phyloP scores from a whole-genome alignment of 164 flowering plant species.

The Euptelea pleiosperma region DNA sequence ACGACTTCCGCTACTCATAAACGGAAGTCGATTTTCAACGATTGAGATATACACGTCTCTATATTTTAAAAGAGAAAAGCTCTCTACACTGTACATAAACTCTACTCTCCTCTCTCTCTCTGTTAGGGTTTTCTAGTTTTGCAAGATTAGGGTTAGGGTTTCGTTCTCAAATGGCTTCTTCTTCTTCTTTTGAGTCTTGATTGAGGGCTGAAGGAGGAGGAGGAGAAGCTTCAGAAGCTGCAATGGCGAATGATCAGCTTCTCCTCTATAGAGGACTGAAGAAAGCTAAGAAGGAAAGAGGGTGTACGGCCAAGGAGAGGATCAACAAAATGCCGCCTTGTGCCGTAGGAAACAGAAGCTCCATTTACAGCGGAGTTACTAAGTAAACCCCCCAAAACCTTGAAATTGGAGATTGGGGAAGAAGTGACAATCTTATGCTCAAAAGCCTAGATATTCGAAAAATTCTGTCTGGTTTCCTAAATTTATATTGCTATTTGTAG shows the following conservation, averaged over 20 bases:
- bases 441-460: no score
- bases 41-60: no score
- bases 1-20: no score
- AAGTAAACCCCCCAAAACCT: constrained; percentile 63
- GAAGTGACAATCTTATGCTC: no score
- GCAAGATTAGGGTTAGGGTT: constrained; percentile 2
- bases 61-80: no score
- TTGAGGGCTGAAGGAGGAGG: constrained; percentile 44
- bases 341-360: constrained; percentile 96
- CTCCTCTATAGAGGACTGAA: constrained; percentile 65
- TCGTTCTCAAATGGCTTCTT: constrained; percentile 39
- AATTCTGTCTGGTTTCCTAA: no score
- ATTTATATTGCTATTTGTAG: no score
- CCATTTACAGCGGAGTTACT: constrained; percentile 96
- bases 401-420: no score
- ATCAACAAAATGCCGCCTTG: constrained; percentile 99
- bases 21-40: no score
- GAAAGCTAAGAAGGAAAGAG: constrained; percentile 80
- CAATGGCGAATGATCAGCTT: constrained; percentile 38
- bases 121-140: no score
- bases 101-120: no score
- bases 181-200: constrained; percentile 49
- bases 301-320: constrained; percentile 93
- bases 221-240: constrained; percentile 41
- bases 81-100: no score